Percentiles rank a stretch among this genome's conserved stretches.
Conservation (phyloP, 2,329 filamentous ascomycete genomes). For the Diaporthe australafricana region DNA sequence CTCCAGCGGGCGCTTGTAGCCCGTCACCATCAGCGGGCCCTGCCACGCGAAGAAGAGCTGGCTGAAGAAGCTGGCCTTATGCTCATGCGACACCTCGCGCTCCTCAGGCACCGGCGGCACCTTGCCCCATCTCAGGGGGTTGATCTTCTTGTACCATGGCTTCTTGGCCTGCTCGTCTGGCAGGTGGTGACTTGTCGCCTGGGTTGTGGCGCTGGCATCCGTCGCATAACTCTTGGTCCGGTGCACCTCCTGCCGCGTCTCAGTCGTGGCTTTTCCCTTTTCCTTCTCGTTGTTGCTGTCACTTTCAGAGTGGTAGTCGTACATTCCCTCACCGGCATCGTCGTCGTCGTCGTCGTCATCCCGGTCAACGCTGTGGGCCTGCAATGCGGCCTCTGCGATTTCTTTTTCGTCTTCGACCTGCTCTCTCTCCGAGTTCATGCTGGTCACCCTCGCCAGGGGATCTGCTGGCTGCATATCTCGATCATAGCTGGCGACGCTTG, state of each 20-base stretch:
- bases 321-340: constrained; percentile 30
- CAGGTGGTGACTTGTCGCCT: constrained; percentile 52
- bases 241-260: constrained; percentile 49
- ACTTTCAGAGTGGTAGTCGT: constrained; percentile 32
- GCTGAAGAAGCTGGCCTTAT: constrained; percentile 80
- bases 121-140: constrained; percentile 71
- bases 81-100: constrained; percentile 71
- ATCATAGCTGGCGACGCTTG: constrained; percentile 37
- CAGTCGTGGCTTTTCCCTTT: constrained; percentile 40
- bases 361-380: neutral
- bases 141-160: constrained; percentile 73
- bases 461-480: constrained; percentile 39
- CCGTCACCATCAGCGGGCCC: constrained; percentile 85
- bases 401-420: constrained; percentile 38
- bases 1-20: constrained; percentile 87
- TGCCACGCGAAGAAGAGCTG: constrained; percentile 90
- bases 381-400: constrained; percentile 34
- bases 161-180: constrained; percentile 50
- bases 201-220: constrained; percentile 60
- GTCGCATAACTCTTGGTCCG: constrained; percentile 66
- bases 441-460: constrained; percentile 39
- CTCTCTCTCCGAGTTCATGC: constrained; percentile 33
- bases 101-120: constrained; percentile 67
- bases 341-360: constrained; percentile 27
- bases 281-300: constrained; percentile 38